Evolutionary conservation across 2,329 filamentous ascomycete genomes (phyloP).

Genomic region (Sarocladium oryzae): DNA sequence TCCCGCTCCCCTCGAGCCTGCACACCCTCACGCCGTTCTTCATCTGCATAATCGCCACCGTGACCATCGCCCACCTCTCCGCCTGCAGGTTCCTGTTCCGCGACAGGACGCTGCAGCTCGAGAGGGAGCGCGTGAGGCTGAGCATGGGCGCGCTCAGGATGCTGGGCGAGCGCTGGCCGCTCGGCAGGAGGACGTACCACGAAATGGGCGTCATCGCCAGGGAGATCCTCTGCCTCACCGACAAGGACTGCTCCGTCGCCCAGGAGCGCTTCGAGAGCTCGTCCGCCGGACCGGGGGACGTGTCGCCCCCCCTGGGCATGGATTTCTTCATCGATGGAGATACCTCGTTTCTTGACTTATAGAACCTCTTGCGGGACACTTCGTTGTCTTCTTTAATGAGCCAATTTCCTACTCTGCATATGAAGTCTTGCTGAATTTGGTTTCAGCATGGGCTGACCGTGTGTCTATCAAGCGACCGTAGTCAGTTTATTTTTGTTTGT

Average conservation of each 20-base stretch:
- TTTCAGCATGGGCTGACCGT: too few relatives aligned
- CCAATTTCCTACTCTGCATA: too few relatives aligned
- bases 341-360: not conserved
- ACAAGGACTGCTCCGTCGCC: constrained; percentile 5
- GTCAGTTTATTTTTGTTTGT: too few relatives aligned
- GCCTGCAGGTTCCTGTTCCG: constrained; percentile 9
- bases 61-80: constrained; percentile 5
- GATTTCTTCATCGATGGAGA: not conserved
- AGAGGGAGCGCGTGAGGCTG: constrained; percentile 4
- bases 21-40: constrained; percentile 6
- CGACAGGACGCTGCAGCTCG: constrained; percentile 1
- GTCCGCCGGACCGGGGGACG: not conserved
- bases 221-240: constrained; percentile 1
- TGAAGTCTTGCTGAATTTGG: too few relatives aligned
- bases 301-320: not conserved
- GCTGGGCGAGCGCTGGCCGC: constrained; percentile 8
- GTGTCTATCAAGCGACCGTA: too few relatives aligned
- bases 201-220: constrained; percentile 9
- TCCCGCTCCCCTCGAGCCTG: constrained; percentile 2
- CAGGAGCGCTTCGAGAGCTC: not conserved
- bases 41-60: constrained; percentile 7
- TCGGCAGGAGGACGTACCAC: constrained; percentile 8
- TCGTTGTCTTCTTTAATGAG: too few relatives aligned
- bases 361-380: not conserved
- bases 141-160: constrained; percentile 4